Evolutionary conservation across 352 stramenopile genomes (phyloP).

Genomic region (Salisapilia sapeloensis): DNA sequence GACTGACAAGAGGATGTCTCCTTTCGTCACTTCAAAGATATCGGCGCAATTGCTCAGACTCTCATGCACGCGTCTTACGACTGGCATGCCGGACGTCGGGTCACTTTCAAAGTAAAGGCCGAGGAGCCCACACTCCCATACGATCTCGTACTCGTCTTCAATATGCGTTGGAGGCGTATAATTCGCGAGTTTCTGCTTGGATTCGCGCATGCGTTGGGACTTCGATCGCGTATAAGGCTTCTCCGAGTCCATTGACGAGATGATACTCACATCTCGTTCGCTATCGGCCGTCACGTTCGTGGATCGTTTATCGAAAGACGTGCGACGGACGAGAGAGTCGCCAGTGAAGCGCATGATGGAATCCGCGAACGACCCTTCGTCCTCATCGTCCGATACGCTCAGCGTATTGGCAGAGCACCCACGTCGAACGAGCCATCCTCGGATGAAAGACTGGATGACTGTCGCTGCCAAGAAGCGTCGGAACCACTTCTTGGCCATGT

Average conservation of each 20-base stretch:
- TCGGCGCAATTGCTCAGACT: constrained; percentile 75
- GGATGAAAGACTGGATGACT: constrained; percentile 62
- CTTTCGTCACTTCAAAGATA: constrained; percentile 69
- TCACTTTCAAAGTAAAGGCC: constrained; percentile 79
- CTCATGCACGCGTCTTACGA: constrained; percentile 74
- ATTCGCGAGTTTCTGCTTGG: constrained; percentile 33
- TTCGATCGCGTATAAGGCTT: too few species aligned
- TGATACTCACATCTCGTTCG: constrained; percentile 16
- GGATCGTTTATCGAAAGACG: constrained; percentile 2
- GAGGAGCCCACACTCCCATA: constrained; percentile 73
- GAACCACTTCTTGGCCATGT: constrained; percentile 18
- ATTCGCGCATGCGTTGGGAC: constrained; percentile 16
- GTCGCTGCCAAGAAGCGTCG: constrained; percentile 23
- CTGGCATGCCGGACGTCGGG: constrained; percentile 58
- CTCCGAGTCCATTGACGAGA: too few species aligned
- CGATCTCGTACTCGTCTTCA: constrained; percentile 71
- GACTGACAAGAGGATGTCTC: constrained; percentile 61
- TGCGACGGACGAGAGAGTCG: too few species aligned
- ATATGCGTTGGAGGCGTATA: constrained; percentile 54
- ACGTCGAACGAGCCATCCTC: constrained; percentile 62
- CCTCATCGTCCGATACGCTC: constrained; percentile 59
- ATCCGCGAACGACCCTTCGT: constrained; percentile 27
- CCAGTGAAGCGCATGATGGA: too few species aligned
- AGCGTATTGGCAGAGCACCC: constrained; percentile 63
- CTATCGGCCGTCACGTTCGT: constrained; percentile 28